Conservation (phyloP, 2,329 filamentous ascomycete genomes). For the Apiospora rasikravindrae region DNA sequence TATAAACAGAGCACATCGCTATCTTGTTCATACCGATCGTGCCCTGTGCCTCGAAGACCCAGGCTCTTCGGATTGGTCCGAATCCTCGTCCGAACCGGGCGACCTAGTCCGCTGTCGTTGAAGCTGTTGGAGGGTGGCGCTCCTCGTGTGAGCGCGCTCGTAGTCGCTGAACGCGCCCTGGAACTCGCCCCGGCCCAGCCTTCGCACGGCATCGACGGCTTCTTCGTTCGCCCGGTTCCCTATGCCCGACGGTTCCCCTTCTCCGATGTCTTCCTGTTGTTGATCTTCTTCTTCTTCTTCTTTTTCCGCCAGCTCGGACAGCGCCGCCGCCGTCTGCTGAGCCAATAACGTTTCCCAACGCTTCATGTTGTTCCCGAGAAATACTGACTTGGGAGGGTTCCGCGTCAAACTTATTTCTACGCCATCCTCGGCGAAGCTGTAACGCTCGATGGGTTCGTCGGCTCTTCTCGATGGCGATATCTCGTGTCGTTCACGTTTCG, state of each 20-base stretch:
- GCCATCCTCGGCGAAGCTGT: not conserved
- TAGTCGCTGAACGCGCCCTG: not conserved
- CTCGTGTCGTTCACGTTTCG: not conserved
- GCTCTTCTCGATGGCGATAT: not conserved
- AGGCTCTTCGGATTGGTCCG: not conserved
- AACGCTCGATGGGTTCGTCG: not conserved
- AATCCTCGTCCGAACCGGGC: not conserved
- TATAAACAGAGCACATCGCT: not conserved
- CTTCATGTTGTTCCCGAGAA: conserved; percentile 2
- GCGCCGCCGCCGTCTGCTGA: not conserved
- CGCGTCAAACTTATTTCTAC: not conserved
- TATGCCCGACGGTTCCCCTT: not conserved
- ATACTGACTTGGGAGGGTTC: not conserved
- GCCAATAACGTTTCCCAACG: not conserved
- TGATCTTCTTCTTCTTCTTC: not conserved
- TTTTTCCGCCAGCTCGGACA: not conserved
- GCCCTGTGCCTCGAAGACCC: not conserved
- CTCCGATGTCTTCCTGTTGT: not conserved
- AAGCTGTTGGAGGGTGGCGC: not conserved
- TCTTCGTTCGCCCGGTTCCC: conserved; percentile 1
- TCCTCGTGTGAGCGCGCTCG: not conserved
- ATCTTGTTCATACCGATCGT: not conserved
- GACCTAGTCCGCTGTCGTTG: not conserved
- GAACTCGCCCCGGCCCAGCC: conserved; percentile 9
- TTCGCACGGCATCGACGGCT: conserved; percentile 5